Evolutionary conservation across 176 grass and related monocot species (phyloP), one percentile per base, ranked within the genome.

Genomic region (Avena sativa): DNA sequence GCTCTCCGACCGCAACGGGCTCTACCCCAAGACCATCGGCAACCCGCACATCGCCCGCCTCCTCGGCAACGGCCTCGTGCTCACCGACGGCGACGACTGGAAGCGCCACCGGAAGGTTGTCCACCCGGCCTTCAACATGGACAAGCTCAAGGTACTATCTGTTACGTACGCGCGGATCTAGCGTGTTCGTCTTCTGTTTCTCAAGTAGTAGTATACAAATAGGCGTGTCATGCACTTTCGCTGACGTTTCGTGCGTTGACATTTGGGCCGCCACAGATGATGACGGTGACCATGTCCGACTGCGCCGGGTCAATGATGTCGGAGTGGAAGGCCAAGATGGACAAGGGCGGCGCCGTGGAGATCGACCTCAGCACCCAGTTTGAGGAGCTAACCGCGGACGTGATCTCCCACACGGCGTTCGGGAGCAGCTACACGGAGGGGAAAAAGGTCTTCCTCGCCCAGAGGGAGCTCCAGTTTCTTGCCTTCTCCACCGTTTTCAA

Each of bases 21-120:
- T 86, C 28, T 96, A 88, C 69, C 59, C 72, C 1, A 95, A 93
- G 89, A 46, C 57, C 49, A 2, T 46, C 21, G 19, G 20, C 0
- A 85, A 87, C 50, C 82, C 85, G 9, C 49, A 60, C 61, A 11
- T 93, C 12, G 0, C 12, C 12, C 87, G 89, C 4, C 43, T 96
- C 1, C 15, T 96, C 13, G 94, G 94, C n/a, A 90, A 88, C 1
- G 69, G 94, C 83, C 79, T 96, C 79, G n/a, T 84, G 0, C 25
- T 92, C 60, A 80, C 51, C 9, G 60, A 93, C 64, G 91, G 91
- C 38, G 76, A 90, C 1, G 89, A 93, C 3, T 96, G 94, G 94
- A 84, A 84, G 61, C 89, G 91, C 52, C 94, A 95, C 80, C 84
- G 79, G 3, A 91, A 81, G 58, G 89, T 91, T 12, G 78, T 95